Evolutionary conservation across 2,329 filamentous ascomycete genomes (phyloP), one percentile per base, ranked within the genome.

Genomic region (Elsinoe ampelina): DNA sequence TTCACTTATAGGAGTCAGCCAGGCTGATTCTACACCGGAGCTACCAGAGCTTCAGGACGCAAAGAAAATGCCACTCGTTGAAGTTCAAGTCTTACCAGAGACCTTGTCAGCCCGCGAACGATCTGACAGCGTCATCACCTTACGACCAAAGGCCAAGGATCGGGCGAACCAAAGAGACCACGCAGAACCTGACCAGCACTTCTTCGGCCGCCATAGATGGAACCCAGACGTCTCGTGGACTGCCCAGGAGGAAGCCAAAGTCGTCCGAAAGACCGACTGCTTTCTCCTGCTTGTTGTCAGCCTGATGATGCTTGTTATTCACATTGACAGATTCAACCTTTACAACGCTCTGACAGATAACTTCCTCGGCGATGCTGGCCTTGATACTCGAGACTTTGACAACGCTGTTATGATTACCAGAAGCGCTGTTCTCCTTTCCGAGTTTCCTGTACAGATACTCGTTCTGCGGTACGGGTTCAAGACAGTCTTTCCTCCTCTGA

Each of bases 281-380:
- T 57, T 54, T 19, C 57, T 61, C 8, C 55, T 60, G 1, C 51
- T 50, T 3, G 60, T 45, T 35, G 19, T 60, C 12, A 60, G 60
- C 32, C 13, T 61, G 12, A 61, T 61, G 55, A 50, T 61, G 35
- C 38, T 60, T 8, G 57, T 57, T 1, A 36, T 60, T 2, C 57
- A 59, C 26, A 54, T 60, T 10, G 60, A 61, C 36, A 15, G 59
- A 4, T 57, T 57, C 11, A 61, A 61, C n/a, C 55, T 61, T 1
- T 50, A 30, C 10, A 60, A 61, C 35, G 60, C 60, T 12, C 15
- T 61, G 50, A 60, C 60, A 6, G 60, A 61, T 20, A 59, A 60
- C n/a, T 20, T 61, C 2, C 57, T 61, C 13, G 36, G 36, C 3
- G 55, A 61, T 42, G 17, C 60, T 6, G 45, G 45, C n/a, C 39